Percentiles rank a stretch among this genome's conserved stretches.
phyloP scores from a whole-genome alignment of 106 monocot genomes.

The Apostasia ramifera region DNA sequence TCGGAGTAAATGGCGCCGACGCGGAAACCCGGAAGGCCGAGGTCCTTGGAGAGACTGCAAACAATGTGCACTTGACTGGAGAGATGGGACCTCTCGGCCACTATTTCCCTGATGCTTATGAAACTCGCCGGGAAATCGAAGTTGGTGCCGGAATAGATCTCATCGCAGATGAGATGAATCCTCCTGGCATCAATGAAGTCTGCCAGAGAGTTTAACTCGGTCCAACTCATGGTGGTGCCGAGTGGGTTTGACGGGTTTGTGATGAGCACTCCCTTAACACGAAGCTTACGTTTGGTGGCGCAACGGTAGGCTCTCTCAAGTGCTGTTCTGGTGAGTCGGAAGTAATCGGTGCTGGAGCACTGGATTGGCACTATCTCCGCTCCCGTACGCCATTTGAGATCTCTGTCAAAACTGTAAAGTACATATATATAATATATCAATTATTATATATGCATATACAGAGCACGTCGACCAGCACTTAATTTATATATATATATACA shows the following conservation, averaged over 20 bases:
- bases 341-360: slow-evolving; percentile 53
- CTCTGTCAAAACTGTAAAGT: slow-evolving; percentile 54
- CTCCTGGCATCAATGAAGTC: slow-evolving; percentile 28
- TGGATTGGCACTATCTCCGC: slow-evolving; percentile 64
- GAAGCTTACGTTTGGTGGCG: slow-evolving; percentile 24
- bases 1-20: slow-evolving; percentile 75
- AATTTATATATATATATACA: background rate
- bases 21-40: slow-evolving; percentile 89
- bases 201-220: slow-evolving; percentile 35
- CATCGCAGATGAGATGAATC: slow-evolving; percentile 66
- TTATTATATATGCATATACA: background rate
- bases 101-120: slow-evolving; percentile 39
- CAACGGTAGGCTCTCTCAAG: slow-evolving; percentile 38
- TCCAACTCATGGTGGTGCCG: slow-evolving; percentile 37
- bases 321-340: slow-evolving; percentile 38
- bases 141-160: slow-evolving; percentile 69
- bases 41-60: slow-evolving; percentile 86
- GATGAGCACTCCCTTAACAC: slow-evolving; percentile 53
- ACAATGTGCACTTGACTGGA: slow-evolving; percentile 58
- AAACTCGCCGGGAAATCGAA: slow-evolving; percentile 41
- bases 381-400: slow-evolving; percentile 82
- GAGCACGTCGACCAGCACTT: no score
- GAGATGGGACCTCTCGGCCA: slow-evolving; percentile 4
- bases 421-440: background rate
- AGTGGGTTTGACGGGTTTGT: slow-evolving; percentile 79